Conservation (phyloP, 2,329 filamentous ascomycete genomes). For the Teratosphaeria nubilosa region DNA sequence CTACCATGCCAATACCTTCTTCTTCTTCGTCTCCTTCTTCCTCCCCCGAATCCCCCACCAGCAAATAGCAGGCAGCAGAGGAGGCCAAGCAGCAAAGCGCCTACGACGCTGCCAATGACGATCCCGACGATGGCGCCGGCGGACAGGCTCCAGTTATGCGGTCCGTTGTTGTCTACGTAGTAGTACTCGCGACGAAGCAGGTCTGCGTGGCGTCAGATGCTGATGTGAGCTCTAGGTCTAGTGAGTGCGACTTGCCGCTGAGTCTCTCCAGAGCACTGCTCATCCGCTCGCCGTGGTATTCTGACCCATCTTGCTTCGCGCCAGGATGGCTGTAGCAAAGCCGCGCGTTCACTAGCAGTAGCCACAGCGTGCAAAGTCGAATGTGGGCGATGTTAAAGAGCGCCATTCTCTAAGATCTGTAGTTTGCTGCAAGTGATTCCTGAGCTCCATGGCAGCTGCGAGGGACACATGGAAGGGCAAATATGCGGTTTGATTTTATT, state of each 20-base stretch:
- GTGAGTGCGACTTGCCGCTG: neutral
- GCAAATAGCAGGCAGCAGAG: conserved; percentile 24
- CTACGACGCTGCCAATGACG: conserved; percentile 44
- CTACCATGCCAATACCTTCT: neutral
- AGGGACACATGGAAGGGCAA: neutral
- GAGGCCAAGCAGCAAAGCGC: conserved; percentile 45
- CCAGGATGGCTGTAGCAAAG: neutral
- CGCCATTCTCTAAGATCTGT: neutral
- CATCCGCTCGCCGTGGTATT: neutral
- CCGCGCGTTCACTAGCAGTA: neutral
- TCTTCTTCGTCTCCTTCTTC: neutral
- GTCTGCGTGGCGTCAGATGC: neutral
- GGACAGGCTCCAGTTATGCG: conserved; percentile 7
- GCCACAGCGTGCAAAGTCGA: neutral
- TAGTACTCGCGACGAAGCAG: neutral
- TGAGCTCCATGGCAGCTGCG: neutral
- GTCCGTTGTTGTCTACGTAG: neutral
- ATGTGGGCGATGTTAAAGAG: neutral
- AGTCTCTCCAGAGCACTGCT: neutral
- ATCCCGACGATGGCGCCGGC: conserved; percentile 53
- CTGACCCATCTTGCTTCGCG: neutral
- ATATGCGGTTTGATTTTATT: neutral
- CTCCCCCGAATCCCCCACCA: neutral
- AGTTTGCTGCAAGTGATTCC: neutral
- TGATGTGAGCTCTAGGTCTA: neutral